phyloP scores from a whole-genome alignment of 768 basidiomycete genomes.

The Podaxis sp. region DNA sequence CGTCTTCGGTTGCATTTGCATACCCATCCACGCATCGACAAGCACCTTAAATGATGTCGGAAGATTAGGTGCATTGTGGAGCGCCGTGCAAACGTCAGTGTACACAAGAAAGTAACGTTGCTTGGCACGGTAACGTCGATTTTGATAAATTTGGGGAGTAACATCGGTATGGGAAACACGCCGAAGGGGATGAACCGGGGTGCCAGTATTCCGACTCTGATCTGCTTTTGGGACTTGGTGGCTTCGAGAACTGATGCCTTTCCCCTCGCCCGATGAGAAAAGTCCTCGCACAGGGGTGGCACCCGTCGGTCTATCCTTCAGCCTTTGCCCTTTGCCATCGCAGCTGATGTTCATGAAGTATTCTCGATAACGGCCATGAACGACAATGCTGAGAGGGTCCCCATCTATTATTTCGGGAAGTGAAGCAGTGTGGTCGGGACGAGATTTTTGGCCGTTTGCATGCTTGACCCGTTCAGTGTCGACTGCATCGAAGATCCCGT shows the following conservation, averaged over 20 bases:
- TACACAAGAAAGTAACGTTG: not conserved
- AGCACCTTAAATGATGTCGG: not conserved
- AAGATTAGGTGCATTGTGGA: not conserved
- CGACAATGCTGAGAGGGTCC: too few species aligned
- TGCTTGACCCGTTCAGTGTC: not conserved
- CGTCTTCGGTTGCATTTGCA: not conserved
- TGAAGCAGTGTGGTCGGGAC: not conserved
- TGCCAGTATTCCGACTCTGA: too few species aligned
- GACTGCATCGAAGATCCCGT: conserved; percentile 8
- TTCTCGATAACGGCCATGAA: too few species aligned
- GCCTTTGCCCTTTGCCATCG: not conserved
- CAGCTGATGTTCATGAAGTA: not conserved
- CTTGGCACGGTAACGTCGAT: not conserved
- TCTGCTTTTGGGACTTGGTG: too few species aligned
- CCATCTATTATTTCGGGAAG: too few species aligned
- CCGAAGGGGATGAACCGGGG: too few species aligned
- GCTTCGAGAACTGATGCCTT: not conserved
- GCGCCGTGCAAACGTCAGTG: not conserved
- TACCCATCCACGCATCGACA: not conserved
- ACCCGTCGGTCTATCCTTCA: not conserved
- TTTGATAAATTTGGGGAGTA: too few species aligned
- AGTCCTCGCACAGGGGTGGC: not conserved
- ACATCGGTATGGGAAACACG: too few species aligned
- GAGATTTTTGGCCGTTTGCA: not conserved
- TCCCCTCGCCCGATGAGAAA: not conserved